A percentile compares a stretch with the other conserved stretches of the same genome.
Conservation (phyloP, 2,329 filamentous ascomycete genomes). For the Cladosporium colombiae region DNA sequence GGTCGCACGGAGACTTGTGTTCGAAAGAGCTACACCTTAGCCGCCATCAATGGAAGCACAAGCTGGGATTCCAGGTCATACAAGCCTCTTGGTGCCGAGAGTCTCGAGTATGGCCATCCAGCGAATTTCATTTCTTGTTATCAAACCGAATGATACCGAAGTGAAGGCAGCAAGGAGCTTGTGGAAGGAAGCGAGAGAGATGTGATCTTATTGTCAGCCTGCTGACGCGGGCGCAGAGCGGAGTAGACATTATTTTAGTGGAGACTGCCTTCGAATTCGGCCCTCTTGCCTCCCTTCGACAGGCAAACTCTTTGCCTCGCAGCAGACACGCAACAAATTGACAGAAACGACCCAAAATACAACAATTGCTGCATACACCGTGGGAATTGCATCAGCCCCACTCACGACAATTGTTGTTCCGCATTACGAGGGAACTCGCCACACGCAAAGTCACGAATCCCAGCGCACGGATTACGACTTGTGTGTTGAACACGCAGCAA, state of each 20-base stretch:
- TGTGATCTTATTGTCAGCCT: neutral
- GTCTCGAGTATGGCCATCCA: neutral
- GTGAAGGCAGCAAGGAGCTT: neutral
- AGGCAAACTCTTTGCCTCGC: conserved; percentile 15
- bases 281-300: neutral
- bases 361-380: neutral
- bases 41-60: neutral
- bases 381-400: neutral
- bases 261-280: neutral
- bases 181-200: neutral
- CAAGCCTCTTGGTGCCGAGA: neutral
- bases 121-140: neutral
- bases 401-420: neutral
- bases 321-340: neutral
- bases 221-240: neutral
- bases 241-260: neutral
- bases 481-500: conserved; percentile 14
- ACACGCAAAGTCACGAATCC: neutral
- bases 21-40: neutral
- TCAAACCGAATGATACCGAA: neutral
- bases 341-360: neutral
- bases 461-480: neutral
- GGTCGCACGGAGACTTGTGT: neutral
- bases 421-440: neutral
- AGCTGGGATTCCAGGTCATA: neutral